Evolutionary conservation across 1,139 yeast genomes (phyloP), one percentile per base, ranked within the genome.

Genomic region (Debaryomyces sp.): DNA sequence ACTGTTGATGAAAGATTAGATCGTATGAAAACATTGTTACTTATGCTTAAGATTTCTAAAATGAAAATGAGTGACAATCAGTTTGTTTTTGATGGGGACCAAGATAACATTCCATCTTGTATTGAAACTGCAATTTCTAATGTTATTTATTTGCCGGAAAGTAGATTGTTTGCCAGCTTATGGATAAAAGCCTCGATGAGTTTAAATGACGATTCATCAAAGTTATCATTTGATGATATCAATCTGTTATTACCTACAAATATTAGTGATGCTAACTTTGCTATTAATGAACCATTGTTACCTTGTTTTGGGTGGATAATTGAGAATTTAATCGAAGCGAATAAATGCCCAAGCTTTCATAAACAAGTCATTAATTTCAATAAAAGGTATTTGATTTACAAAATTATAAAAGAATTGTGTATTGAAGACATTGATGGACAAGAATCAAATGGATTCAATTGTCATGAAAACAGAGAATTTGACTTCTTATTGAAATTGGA

Each of bases 241-340:
- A 59, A 63, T 41, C 62, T 67, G 52, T 62, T 81, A 35, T 59
- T 81, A 27, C 81, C 81, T 0, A 49, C 48, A 2, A 54, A 57
- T 30, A 53, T 76, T 34, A 58, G 59, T 8, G 44, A 57, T 1
- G 49, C 59, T 4, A 78, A 73, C 45, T 63, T 75, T 43, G 61
- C 64, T 26, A 66, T 63, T 26, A 57, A 65, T 22, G 80, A 75
- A 46, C 77, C 78, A 1, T 66, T 75, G 42, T 66, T 76, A n/a
- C 96, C 97, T 2, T 92, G 97, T 62, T 82, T 91, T 54, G 97
- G 98, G 8, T 76, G 81, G 81, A 67, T 77, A 18, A 72, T 77
- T 46, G 80, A 76, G 49, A 75, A 75, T 51, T 63, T 76, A 44
- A 54, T 76, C 38, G 74, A 68, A 33, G 62, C 70, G 4, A 72